phyloP scores from a whole-genome alignment of 2,329 filamentous ascomycete species.

The Pestalotiopsis sp. region DNA sequence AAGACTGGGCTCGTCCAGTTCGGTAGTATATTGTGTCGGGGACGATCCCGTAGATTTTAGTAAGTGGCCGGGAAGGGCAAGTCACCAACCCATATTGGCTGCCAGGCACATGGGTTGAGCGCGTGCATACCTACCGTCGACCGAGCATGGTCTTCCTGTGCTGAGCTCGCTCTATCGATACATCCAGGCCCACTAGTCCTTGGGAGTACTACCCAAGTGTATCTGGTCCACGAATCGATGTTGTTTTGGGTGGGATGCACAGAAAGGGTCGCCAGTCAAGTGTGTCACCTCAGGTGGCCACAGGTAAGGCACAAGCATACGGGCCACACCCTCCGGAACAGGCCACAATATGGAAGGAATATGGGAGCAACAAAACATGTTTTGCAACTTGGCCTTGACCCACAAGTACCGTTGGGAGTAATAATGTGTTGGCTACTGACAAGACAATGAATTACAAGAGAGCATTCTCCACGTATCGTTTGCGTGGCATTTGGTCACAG shows the following conservation, averaged over 20 bases:
- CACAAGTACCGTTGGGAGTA: background rate
- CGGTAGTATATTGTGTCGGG: background rate
- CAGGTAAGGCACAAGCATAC: slow-evolving; percentile 3
- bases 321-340: background rate
- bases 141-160: background rate
- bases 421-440: background rate
- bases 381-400: background rate
- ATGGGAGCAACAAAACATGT: background rate
- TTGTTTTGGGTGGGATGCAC: slow-evolving; percentile 8
- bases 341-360: background rate
- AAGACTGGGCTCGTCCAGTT: background rate
- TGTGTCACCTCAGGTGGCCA: slow-evolving; percentile 1
- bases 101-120: slow-evolving; percentile 10
- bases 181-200: background rate
- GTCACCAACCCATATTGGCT: slow-evolving; percentile 1
- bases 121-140: background rate
- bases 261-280: background rate
- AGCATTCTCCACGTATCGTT: background rate
- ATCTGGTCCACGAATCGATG: slow-evolving; percentile 9
- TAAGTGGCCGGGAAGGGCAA: slow-evolving; percentile 11
- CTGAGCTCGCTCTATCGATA: slow-evolving; percentile 3
- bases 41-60: background rate
- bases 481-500: background rate
- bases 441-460: background rate
- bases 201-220: background rate